Evolutionary conservation across 2,329 filamentous ascomycete genomes (phyloP), one percentile per base, ranked within the genome.

Genomic region (Clarireedia monteithiana): DNA sequence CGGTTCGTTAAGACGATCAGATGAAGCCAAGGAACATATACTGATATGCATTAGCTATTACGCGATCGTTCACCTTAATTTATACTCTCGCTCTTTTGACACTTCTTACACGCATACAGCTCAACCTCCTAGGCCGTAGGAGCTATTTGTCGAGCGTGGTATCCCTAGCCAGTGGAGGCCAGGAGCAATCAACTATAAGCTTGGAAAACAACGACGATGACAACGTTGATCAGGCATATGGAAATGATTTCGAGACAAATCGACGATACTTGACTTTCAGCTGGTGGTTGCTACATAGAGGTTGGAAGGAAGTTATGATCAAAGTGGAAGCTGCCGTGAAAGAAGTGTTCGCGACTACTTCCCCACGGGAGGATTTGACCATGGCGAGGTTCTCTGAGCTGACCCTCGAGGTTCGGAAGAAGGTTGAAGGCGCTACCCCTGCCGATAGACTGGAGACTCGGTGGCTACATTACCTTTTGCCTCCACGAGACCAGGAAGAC

Each of bases 61-160:
- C 94, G 9, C 81, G 94, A 69, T 84, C 92, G 0, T 92, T 96
- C 67, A 96, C 92, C 6, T 78, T 99, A 54, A 79, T 97, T 60
- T 99, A 99, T 71, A 95, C 90, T 1, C 80, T 97, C 47, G 86
- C 87, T 27, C 82, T 99, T 48, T 83, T 99, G 57, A 91, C 89
- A 6, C 84, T 99, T 72, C 83, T 99, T 63, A 99, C 94, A 1
- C 84, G 92, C 59, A 89, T 99, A 66, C 94, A 99, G 74, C 84
- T 99, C 58, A 99, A 99, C 74, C 88, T 99, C 27, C 88, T 99
- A 39, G 94, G 94, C 53, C 88, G 94, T 59, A 83, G 92, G 60
- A 97, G 91, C 71, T 99, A 99, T 73, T 83, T 99, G 49, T 96
- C 92, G 6, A 96, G 90, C 62, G 94, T 99, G 17, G 88, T 97